A percentile compares a stretch with the other conserved stretches of the same genome.
Conservation (phyloP, 2,329 filamentous ascomycete species). For the Diaporthe amygdali region DNA sequence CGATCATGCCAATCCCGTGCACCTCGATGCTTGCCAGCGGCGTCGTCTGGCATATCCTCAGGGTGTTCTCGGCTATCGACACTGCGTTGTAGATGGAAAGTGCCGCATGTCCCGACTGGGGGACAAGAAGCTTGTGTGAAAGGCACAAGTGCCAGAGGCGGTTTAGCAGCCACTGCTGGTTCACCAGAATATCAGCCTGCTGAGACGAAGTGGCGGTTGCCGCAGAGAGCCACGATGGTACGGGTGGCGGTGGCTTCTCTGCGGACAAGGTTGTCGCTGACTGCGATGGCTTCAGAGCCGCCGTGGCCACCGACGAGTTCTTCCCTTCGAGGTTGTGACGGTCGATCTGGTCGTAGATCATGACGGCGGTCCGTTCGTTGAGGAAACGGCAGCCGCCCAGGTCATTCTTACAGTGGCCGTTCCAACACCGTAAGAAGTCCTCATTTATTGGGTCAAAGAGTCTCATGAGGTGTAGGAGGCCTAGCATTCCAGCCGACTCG, state of each 20-base stretch:
- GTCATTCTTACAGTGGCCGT: conserved; percentile 18
- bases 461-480: conserved; percentile 17
- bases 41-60: conserved; percentile 9
- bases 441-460: conserved; percentile 21
- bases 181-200: conserved; percentile 18
- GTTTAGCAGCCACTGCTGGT: conserved; percentile 21
- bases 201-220: conserved; percentile 7
- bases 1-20: conserved; percentile 18
- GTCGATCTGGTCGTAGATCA: conserved; percentile 14
- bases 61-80: conserved; percentile 12
- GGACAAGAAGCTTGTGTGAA: conserved; percentile 16
- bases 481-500: conserved; percentile 18
- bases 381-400: conserved; percentile 15
- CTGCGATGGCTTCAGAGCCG: not conserved
- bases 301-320: not conserved
- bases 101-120: conserved; percentile 13
- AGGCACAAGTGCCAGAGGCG: conserved; percentile 19
- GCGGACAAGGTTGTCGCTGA: not conserved
- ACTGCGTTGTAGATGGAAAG: conserved; percentile 18
- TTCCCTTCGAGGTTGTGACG: not conserved
- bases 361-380: conserved; percentile 7
- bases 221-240: not conserved
- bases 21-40: conserved; percentile 18
- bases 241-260: not conserved
- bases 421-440: conserved; percentile 19